A percentile compares a stretch with the other conserved stretches of the same genome.
phyloP scores from a whole-genome alignment of 2,329 filamentous ascomycete species.

The Diaporthe destruens region DNA sequence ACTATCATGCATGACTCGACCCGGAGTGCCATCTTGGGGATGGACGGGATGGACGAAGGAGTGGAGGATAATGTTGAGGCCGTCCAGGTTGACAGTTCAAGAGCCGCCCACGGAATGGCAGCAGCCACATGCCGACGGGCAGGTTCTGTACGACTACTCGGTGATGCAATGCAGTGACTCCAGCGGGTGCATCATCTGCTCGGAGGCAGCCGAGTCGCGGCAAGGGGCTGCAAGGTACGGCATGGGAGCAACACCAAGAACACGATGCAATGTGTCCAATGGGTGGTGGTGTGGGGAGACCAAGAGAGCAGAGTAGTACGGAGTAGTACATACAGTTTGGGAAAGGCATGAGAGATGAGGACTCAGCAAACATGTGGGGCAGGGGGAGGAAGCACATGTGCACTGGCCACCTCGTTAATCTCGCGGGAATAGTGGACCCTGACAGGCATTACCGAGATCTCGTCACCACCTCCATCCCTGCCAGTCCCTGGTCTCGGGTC shows the following conservation, averaged over 20 bases:
- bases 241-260: not conserved
- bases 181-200: too few relatives aligned
- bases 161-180: not conserved
- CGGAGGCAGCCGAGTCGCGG: slow-evolving; percentile 18
- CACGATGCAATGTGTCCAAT: not conserved
- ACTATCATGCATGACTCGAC: not conserved
- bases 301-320: too few relatives aligned
- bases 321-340: not conserved
- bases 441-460: slow-evolving; percentile 17
- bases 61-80: not conserved
- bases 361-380: slow-evolving; percentile 1
- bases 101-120: not conserved
- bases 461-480: slow-evolving; percentile 11
- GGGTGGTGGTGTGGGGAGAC: not conserved
- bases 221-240: not conserved
- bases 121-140: not conserved
- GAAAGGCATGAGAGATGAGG: slow-evolving; percentile 25
- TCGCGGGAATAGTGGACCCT: slow-evolving; percentile 5
- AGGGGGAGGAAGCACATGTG: not conserved
- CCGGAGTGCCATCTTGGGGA: not conserved
- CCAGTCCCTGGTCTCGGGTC: not conserved
- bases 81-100: not conserved
- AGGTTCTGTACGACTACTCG: not conserved
- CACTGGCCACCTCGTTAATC: slow-evolving; percentile 30
- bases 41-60: not conserved